phyloP scores from a whole-genome alignment of 306 rosid genomes.

The Delonix regia region DNA sequence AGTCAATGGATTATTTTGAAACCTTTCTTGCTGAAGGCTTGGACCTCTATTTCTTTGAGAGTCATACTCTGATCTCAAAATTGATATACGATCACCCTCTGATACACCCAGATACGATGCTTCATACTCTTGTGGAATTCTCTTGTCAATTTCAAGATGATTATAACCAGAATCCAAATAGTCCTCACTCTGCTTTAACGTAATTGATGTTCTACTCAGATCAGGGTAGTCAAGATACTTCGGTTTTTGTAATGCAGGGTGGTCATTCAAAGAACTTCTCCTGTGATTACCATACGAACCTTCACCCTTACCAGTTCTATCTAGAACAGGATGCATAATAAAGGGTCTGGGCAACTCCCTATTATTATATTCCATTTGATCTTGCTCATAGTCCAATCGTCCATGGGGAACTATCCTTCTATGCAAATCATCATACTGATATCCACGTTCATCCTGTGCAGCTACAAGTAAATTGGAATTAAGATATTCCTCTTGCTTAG shows the following conservation, averaged over 20 bases:
- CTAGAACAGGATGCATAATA: conserved; percentile 44
- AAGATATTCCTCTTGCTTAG: conserved; percentile 49
- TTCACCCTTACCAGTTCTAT: conserved; percentile 51
- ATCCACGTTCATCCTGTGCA: conserved; percentile 50
- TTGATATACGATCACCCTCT: conserved; percentile 47
- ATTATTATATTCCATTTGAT: conserved; percentile 52
- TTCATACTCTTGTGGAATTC: conserved; percentile 59
- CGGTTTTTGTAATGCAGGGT: conserved; percentile 45
- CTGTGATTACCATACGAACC: conserved; percentile 49
- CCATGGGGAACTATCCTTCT: conserved; percentile 60
- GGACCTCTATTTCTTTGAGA: conserved; percentile 57
- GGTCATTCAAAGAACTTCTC: conserved; percentile 46
- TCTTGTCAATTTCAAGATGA: conserved; percentile 51
- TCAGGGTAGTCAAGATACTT: conserved; percentile 55
- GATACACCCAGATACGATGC: conserved; percentile 46
- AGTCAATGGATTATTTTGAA: conserved; percentile 48
- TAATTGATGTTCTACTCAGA: conserved; percentile 52
- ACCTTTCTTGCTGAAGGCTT: conserved; percentile 64
- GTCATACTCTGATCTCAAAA: conserved; percentile 60
- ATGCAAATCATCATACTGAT: conserved; percentile 57
- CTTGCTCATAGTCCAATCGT: conserved; percentile 53
- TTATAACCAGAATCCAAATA: conserved; percentile 50
- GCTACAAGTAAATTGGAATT: conserved; percentile 51
- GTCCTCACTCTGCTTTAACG: conserved; percentile 53
- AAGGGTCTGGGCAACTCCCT: conserved; percentile 56